Conservation (phyloP, 169 alveolate genomes). For the Plasmodium gaboni region DNA sequence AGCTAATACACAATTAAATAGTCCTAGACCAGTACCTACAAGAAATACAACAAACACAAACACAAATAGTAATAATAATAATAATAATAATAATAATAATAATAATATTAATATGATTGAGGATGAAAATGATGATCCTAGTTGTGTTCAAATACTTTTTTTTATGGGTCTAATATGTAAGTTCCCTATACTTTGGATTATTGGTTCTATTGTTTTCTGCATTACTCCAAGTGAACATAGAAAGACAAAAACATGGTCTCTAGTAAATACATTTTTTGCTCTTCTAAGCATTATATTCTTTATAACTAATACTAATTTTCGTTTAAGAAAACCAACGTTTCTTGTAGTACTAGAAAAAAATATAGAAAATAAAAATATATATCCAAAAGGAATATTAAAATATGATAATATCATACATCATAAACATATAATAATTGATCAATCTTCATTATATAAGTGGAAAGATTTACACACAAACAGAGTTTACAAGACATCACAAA, state of each 20-base stretch:
- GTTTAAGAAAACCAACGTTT: constrained; percentile 21
- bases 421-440: constrained; percentile 9
- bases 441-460: constrained; percentile 12
- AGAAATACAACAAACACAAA: neutral
- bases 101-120: neutral
- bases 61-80: too few relatives aligned
- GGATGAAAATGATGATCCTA: constrained; percentile 71
- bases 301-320: constrained; percentile 52
- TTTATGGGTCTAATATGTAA: constrained; percentile 64
- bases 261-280: constrained; percentile 48
- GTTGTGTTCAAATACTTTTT: constrained; percentile 57
- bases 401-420: neutral
- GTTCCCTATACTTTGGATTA: constrained; percentile 71
- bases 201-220: constrained; percentile 62
- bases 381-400: constrained; percentile 27
- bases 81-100: neutral
- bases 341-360: constrained; percentile 18
- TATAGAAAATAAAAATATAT: constrained; percentile 9
- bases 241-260: constrained; percentile 64
- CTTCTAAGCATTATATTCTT: constrained; percentile 40
- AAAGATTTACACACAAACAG: neutral
- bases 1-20: constrained; percentile 51
- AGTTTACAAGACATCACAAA: constrained; percentile 3
- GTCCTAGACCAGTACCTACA: constrained; percentile 9
- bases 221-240: constrained; percentile 65